Conservation (phyloP, 768 basidiomycete species). For the Thelephora ganbajun region DNA sequence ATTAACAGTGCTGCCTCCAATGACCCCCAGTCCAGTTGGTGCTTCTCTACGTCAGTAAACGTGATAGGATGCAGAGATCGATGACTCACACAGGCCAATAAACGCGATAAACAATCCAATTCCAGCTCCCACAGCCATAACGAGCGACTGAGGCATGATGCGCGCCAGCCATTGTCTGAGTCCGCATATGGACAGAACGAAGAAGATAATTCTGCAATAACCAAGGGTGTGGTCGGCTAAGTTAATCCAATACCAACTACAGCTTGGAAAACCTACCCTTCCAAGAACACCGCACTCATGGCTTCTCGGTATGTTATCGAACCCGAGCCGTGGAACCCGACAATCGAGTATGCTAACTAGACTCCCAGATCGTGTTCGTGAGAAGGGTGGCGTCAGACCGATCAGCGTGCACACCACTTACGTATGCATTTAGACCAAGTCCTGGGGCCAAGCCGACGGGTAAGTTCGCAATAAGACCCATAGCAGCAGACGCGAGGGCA, state of each 20-base stretch:
- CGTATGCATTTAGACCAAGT: slow-evolving; percentile 72
- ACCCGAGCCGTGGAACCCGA: slow-evolving; percentile 70
- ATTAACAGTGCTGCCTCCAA: slow-evolving; percentile 59
- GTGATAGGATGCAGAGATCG: not conserved
- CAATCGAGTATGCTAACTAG: slow-evolving; percentile 74
- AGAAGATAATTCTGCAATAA: slow-evolving; percentile 57
- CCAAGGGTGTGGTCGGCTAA: not conserved
- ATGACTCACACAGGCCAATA: slow-evolving; percentile 51
- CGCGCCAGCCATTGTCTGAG: slow-evolving; percentile 84
- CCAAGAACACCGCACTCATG: slow-evolving; percentile 74
- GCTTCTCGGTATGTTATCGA: slow-evolving; percentile 68
- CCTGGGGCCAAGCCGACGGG: slow-evolving; percentile 85
- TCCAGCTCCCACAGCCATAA: slow-evolving; percentile 74
- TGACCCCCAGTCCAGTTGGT: slow-evolving; percentile 52
- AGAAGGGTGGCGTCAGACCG: not conserved
- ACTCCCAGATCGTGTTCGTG: slow-evolving; percentile 15
- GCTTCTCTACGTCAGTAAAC: slow-evolving; percentile 22
- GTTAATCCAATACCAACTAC: not conserved
- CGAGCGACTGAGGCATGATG: slow-evolving; percentile 78
- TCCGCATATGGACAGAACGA: slow-evolving; percentile 65
- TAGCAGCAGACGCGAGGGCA: slow-evolving; percentile 61
- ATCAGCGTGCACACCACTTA: slow-evolving; percentile 19
- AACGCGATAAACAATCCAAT: slow-evolving; percentile 87
- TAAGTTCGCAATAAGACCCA: slow-evolving; percentile 79
- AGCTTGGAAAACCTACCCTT: slow-evolving; percentile 43